Percentiles rank a stretch among this genome's conserved stretches.
These are phyloP conservation scores for Saksenaea vasiformis DNA, from an alignment of 371 early-diverging fungal species.

Conservation along the genomic window DNA sequence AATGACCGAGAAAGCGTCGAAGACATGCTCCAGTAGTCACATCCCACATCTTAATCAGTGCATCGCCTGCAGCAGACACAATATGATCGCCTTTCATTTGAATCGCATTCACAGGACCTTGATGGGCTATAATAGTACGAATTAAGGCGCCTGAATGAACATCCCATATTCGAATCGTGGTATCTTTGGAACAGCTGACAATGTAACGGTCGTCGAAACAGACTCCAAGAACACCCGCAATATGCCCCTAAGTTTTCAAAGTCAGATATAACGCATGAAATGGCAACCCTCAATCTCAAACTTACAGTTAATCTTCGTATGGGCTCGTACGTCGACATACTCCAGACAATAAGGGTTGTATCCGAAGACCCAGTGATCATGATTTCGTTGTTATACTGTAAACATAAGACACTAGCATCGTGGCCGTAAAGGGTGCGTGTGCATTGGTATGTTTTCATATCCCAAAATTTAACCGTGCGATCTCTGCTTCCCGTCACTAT, in stretches of 20 bases:
- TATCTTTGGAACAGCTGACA: constrained; percentile 93
- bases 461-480: constrained; percentile 85
- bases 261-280: background rate
- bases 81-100: constrained; percentile 69
- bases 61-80: constrained; percentile 90
- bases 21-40: constrained; percentile 67
- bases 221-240: constrained; percentile 79
- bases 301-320: constrained; percentile 49
- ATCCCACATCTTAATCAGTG: constrained; percentile 89
- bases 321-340: constrained; percentile 50
- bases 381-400: constrained; percentile 78
- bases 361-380: constrained; percentile 96
- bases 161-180: constrained; percentile 89
- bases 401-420: constrained; percentile 85
- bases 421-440: constrained; percentile 84
- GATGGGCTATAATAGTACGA: constrained; percentile 77
- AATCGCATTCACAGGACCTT: constrained; percentile 89
- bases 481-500: constrained; percentile 95
- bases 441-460: constrained; percentile 55
- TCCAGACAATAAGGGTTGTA: constrained; percentile 88
- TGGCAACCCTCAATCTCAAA: background rate
- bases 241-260: constrained; percentile 56
- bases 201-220: constrained; percentile 74
- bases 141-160: constrained; percentile 54
- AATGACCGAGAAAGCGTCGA: constrained; percentile 71